These are phyloP conservation scores for Tetradesmus lagerheimii DNA, from an alignment of 139 green algal genomes.

Conservation along the genomic window DNA sequence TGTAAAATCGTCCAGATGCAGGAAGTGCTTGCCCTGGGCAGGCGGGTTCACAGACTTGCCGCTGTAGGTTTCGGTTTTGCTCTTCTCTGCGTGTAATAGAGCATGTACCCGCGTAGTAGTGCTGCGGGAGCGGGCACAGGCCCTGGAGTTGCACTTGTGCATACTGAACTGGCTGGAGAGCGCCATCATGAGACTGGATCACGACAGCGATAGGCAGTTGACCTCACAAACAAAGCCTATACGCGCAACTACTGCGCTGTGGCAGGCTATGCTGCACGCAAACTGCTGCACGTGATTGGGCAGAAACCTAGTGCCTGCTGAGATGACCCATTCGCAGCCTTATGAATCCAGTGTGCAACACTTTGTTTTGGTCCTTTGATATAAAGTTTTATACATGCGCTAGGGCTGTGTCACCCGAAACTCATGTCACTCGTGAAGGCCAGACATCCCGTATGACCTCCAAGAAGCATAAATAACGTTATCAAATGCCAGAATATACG, in stretches of 20 bases:
- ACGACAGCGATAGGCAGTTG: not conserved
- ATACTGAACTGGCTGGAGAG: not conserved
- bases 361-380: not conserved
- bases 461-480: not conserved
- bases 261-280: not conserved
- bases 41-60: constrained; percentile 49
- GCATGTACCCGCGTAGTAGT: not conserved
- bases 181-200: not conserved
- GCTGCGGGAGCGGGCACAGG: not conserved
- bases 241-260: not conserved
- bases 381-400: not conserved
- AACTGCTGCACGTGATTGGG: not conserved
- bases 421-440: not conserved
- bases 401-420: not conserved
- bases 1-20: constrained; percentile 97
- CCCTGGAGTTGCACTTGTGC: not conserved
- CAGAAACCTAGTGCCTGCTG: not conserved
- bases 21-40: constrained; percentile 81
- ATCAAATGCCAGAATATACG: not conserved
- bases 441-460: not conserved
- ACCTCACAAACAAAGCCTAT: not conserved
- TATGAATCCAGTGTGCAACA: not conserved
- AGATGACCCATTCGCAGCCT: not conserved
- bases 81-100: not conserved
- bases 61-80: constrained; percentile 19